These are phyloP conservation scores for Amanita molliuscula DNA, from an alignment of 768 basidiomycete genomes.

Conservation along the genomic window DNA sequence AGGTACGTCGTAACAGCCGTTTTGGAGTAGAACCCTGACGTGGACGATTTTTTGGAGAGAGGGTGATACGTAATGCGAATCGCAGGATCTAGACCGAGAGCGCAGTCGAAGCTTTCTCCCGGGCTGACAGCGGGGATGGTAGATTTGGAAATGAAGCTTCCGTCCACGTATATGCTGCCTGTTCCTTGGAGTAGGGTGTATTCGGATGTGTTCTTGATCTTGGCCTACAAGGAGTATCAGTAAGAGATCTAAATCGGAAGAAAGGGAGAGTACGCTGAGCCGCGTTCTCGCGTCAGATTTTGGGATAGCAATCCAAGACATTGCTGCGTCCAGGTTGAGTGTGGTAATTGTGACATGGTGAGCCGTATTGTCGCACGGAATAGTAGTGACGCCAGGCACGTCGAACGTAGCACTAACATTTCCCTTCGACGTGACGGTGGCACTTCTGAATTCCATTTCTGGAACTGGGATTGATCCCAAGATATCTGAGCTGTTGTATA, in stretches of 20 bases:
- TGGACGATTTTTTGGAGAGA: slow-evolving; percentile 19
- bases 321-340: slow-evolving; percentile 19
- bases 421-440: slow-evolving; percentile 16
- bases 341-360: slow-evolving; percentile 24
- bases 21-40: slow-evolving; percentile 25
- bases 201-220: slow-evolving; percentile 27
- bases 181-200: slow-evolving; percentile 25
- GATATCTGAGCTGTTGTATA: too few species aligned
- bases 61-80: slow-evolving; percentile 29
- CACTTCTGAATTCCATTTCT: not conserved
- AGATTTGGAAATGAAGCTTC: slow-evolving; percentile 28
- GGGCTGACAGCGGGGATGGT: slow-evolving; percentile 23
- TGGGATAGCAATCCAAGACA: slow-evolving; percentile 27
- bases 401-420: slow-evolving; percentile 22
- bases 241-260: not conserved
- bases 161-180: slow-evolving; percentile 30
- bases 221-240: slow-evolving; percentile 16
- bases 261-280: slow-evolving; percentile 16
- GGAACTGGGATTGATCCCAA: too few species aligned
- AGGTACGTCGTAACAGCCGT: slow-evolving; percentile 17
- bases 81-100: slow-evolving; percentile 29
- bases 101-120: slow-evolving; percentile 27
- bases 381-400: slow-evolving; percentile 21
- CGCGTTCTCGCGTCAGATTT: slow-evolving; percentile 22
- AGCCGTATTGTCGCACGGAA: slow-evolving; percentile 19